These are phyloP conservation scores for Daldinia sp. DNA, from an alignment of 2,329 filamentous ascomycete genomes.

Conservation along the genomic window DNA sequence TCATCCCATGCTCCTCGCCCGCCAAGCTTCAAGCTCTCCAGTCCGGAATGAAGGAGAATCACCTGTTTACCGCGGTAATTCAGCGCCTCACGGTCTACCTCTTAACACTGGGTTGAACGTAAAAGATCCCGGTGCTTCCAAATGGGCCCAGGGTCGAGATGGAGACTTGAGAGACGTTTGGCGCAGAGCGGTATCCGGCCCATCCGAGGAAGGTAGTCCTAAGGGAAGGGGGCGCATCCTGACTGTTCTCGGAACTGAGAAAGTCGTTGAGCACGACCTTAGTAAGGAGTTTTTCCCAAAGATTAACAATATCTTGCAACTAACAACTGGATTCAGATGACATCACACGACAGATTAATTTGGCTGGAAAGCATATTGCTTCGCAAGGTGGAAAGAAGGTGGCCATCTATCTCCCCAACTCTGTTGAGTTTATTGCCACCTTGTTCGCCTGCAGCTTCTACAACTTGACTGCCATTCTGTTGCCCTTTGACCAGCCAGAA, in stretches of 20 bases:
- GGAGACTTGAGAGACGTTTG: conserved; percentile 94
- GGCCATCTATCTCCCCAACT: conserved; percentile 92
- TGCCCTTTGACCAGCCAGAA: conserved; percentile 82
- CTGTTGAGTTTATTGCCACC: conserved; percentile 81
- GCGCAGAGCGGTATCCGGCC: conserved; percentile 74
- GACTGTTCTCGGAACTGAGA: conserved; percentile 80
- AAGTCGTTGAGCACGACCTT: conserved; percentile 75
- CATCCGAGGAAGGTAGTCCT: conserved; percentile 68
- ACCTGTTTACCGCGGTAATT: conserved; percentile 83
- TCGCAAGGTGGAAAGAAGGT: conserved; percentile 78
- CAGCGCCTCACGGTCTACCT: conserved; percentile 84
- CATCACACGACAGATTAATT: conserved; percentile 84
- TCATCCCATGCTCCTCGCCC: conserved; percentile 87
- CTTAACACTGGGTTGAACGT: conserved; percentile 81
- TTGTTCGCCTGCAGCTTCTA: conserved; percentile 93
- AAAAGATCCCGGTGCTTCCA: conserved; percentile 79
- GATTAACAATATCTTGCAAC: conserved; percentile 31
- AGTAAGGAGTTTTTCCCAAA: conserved; percentile 52
- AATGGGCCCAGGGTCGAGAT: conserved; percentile 83
- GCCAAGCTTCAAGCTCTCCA: conserved; percentile 80
- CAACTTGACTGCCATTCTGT: conserved; percentile 80
- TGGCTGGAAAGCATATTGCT: conserved; percentile 80
- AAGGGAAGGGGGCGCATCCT: conserved; percentile 74
- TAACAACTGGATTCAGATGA: conserved; percentile 59
- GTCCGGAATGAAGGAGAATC: conserved; percentile 87